These are phyloP conservation scores for Aureobasidium subglaciale DNA, from an alignment of 2,329 filamentous ascomycete genomes.

Conservation along the genomic window DNA sequence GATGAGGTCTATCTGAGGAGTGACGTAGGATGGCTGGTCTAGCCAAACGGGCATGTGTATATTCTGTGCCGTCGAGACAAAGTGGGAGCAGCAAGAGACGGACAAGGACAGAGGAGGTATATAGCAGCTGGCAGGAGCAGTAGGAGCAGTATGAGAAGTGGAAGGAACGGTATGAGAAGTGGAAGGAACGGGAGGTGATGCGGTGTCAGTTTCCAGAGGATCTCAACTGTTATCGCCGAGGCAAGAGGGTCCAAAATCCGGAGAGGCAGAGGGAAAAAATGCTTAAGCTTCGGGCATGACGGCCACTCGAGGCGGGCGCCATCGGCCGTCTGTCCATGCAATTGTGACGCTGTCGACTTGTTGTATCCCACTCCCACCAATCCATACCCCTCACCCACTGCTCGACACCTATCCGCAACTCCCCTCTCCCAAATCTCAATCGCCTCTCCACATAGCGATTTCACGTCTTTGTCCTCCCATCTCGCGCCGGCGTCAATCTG, in stretches of 20 bases:
- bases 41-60: neutral
- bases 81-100: neutral
- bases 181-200: no score
- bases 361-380: neutral
- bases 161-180: no score
- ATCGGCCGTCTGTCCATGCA: neutral
- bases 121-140: no score
- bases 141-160: no score
- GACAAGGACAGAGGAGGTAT: neutral
- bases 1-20: neutral
- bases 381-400: neutral
- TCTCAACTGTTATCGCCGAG: no score
- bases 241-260: no score
- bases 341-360: no score
- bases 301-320: no score
- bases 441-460: neutral
- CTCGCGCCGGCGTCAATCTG: neutral
- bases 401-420: neutral
- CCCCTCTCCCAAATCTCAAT: neutral
- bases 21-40: conserved; percentile 1
- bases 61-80: neutral
- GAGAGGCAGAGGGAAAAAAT: no score
- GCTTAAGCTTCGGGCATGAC: no score
- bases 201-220: no score
- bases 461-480: neutral